phyloP scores from a whole-genome alignment of 192 early-diverging fungal genomes.

The Coemansia sp. region DNA sequence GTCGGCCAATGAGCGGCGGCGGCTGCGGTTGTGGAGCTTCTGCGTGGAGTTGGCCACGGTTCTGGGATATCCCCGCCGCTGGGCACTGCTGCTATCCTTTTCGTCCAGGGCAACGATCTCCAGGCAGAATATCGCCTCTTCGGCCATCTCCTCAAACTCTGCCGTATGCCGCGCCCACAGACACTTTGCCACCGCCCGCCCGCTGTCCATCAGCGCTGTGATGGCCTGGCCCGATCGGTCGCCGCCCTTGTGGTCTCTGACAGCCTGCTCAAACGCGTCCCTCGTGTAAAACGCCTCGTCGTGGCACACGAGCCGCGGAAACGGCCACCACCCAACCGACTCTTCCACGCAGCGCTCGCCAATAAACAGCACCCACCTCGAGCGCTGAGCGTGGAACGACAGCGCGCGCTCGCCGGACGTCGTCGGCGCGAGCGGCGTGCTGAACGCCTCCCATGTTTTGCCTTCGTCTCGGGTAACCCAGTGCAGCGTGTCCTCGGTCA shows the following conservation, averaged over 20 bases:
- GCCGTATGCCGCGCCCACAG: conserved; percentile 67
- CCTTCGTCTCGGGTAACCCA: conserved; percentile 52
- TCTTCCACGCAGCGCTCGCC: conserved; percentile 55
- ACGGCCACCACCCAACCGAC: conserved; percentile 51
- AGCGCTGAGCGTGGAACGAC: conserved; percentile 69
- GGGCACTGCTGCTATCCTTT: too few relatives aligned
- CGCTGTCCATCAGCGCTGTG: conserved; percentile 22
- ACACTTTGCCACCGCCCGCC: conserved; percentile 60
- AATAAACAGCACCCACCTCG: conserved; percentile 64
- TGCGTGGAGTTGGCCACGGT: too few relatives aligned
- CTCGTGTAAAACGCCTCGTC: conserved; percentile 66
- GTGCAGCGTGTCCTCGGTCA: conserved; percentile 33
- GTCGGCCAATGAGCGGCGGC: neutral
- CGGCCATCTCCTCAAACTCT: conserved; percentile 61
- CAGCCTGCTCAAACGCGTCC: conserved; percentile 63
- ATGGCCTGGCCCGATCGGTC: conserved; percentile 24
- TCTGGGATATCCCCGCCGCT: too few relatives aligned
- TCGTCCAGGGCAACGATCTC: conserved; percentile 40
- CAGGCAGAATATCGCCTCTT: conserved; percentile 72
- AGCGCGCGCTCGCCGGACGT: conserved; percentile 41
- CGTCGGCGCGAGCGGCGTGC: conserved; percentile 36
- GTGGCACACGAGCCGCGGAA: conserved; percentile 53
- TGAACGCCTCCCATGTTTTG: conserved; percentile 42
- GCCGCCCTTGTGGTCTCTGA: conserved; percentile 54
- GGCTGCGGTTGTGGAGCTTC: too few relatives aligned